phyloP scores from a whole-genome alignment of 305 asterid genomes.

The Ruellia speciosa region DNA sequence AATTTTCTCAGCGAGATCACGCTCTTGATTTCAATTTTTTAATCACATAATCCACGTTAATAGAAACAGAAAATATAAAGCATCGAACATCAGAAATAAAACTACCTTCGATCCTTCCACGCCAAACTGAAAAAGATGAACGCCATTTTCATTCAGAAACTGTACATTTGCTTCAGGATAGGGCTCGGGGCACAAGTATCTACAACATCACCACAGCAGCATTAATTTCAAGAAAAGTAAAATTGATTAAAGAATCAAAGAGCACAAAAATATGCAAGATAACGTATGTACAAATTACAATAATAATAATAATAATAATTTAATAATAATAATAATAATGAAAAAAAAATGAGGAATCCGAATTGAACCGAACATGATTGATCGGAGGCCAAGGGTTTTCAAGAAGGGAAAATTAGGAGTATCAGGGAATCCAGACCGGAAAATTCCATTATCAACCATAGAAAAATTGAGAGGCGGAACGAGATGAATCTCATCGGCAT shows the following conservation, averaged over 20 bases:
- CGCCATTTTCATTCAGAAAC: slow-evolving; percentile 60
- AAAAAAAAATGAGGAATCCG: not conserved
- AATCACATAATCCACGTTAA: not conserved
- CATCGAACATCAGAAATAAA: slow-evolving; percentile 13
- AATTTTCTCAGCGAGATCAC: no score
- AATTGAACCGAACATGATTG: slow-evolving; percentile 52
- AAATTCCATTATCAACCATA: slow-evolving; percentile 81
- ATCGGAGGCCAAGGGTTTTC: slow-evolving; percentile 82
- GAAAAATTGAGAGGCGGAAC: slow-evolving; percentile 79
- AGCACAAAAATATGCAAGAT: not conserved
- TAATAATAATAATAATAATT: no score
- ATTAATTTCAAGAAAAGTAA: not conserved
- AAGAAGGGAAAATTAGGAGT: slow-evolving; percentile 55
- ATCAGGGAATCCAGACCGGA: slow-evolving; percentile 83
- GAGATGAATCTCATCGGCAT: slow-evolving; percentile 31
- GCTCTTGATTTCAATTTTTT: no score
- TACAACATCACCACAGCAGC: slow-evolving; percentile 21
- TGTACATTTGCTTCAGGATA: slow-evolving; percentile 59
- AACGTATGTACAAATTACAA: no score
- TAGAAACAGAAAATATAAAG: not conserved
- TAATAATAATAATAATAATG: no score
- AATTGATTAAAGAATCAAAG: not conserved
- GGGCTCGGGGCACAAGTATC: slow-evolving; percentile 82
- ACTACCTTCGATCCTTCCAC: slow-evolving; percentile 86
- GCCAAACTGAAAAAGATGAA: slow-evolving; percentile 69